A percentile compares a stretch with the other conserved stretches of the same genome.
Evolutionary conservation across 169 alveolate genomes (phyloP).

Genomic region (Plasmodium sp.): DNA sequence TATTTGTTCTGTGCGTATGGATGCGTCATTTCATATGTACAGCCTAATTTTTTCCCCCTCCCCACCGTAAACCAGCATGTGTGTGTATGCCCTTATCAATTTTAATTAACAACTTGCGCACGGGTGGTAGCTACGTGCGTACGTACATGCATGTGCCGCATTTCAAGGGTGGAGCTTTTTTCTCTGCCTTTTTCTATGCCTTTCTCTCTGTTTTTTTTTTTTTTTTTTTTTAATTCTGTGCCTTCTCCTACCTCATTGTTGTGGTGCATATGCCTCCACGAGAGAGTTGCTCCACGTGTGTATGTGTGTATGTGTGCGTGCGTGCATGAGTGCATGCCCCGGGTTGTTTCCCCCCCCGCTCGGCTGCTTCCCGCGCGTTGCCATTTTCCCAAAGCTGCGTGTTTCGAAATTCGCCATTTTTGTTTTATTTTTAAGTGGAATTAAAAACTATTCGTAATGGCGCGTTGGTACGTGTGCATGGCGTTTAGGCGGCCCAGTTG

Average conservation of each 20-base stretch:
- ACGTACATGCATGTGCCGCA: background rate
- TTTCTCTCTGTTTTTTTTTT: background rate
- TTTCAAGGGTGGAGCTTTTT: background rate
- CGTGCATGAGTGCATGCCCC: background rate
- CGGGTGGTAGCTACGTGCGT: background rate
- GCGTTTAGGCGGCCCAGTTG: background rate
- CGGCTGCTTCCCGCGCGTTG: background rate
- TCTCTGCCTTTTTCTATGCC: background rate
- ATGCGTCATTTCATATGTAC: background rate
- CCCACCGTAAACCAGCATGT: background rate
- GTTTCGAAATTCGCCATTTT: background rate
- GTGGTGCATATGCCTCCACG: background rate
- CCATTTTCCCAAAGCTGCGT: background rate
- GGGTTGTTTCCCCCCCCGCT: background rate
- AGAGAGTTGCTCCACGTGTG: background rate
- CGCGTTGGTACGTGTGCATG: constrained; percentile 3
- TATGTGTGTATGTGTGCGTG: background rate
- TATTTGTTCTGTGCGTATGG: constrained; percentile 8
- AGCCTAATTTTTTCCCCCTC: background rate
- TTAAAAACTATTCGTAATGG: constrained; percentile 27
- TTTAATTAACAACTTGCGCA: constrained; percentile 9
- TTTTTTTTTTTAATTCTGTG: background rate
- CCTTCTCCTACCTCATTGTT: background rate
- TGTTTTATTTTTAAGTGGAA: constrained; percentile 62
- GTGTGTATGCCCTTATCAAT: constrained; percentile 19